Evolutionary conservation across 2,329 filamentous ascomycete genomes (phyloP).

Genomic region (Fusarium begoniae): DNA sequence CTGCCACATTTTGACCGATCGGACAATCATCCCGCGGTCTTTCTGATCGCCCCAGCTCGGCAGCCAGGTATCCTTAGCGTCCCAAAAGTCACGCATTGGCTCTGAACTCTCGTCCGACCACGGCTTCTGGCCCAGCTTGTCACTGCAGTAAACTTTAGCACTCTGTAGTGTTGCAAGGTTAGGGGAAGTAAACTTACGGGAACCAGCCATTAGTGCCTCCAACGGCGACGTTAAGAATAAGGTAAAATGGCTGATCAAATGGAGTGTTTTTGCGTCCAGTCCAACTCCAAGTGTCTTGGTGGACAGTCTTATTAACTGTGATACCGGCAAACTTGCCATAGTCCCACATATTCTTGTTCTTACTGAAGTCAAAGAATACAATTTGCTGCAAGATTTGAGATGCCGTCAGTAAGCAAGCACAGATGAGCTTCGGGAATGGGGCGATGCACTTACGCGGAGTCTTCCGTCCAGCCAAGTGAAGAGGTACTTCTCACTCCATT

Average conservation of each 20-base stretch:
- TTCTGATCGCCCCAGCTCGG: constrained; percentile 48
- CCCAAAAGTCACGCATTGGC: constrained; percentile 53
- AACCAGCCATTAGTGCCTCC: constrained; percentile 59
- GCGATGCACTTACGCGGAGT: constrained; percentile 44
- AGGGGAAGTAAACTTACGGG: constrained; percentile 34
- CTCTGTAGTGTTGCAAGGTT: too few species aligned
- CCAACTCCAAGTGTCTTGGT: constrained; percentile 54
- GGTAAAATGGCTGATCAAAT: constrained; percentile 60
- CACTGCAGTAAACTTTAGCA: constrained; percentile 28
- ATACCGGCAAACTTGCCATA: constrained; percentile 52
- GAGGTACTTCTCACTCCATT: constrained; percentile 62
- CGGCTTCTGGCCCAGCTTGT: constrained; percentile 54
- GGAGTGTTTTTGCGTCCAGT: constrained; percentile 52
- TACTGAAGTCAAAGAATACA: constrained; percentile 46
- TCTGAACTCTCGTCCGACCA: constrained; percentile 53
- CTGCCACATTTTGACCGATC: constrained; percentile 57
- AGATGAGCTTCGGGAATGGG: neutral
- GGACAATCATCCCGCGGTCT: constrained; percentile 53
- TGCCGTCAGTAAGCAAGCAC: neutral
- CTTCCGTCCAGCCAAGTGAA: constrained; percentile 60
- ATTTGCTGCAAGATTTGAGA: constrained; percentile 20
- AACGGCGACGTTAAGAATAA: constrained; percentile 61
- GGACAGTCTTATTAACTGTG: constrained; percentile 52
- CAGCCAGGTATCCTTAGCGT: constrained; percentile 50
- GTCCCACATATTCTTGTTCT: constrained; percentile 42